Percentiles rank a stretch among this genome's conserved stretches.
phyloP scores from a whole-genome alignment of 31 red algal species.

The Porphyra umbilicalis region DNA sequence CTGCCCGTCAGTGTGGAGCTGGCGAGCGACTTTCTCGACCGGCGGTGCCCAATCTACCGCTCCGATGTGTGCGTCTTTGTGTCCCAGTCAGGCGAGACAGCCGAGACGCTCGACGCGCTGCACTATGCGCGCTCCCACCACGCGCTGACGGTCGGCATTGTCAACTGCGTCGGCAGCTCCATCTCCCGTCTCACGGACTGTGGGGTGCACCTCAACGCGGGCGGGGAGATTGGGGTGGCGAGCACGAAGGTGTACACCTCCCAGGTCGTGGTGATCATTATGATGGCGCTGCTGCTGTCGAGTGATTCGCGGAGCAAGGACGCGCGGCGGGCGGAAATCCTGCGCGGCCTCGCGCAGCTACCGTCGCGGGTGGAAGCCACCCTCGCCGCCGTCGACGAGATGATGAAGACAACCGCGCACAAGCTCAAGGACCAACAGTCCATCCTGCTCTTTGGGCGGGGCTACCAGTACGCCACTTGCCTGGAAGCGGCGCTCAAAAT shows the following conservation, averaged over 20 bases:
- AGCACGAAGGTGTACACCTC: conserved; percentile 96
- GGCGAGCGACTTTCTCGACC: conserved; percentile 88
- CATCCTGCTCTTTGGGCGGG: conserved; percentile 81
- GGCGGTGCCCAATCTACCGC: conserved; percentile 72
- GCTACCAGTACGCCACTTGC: conserved; percentile 90
- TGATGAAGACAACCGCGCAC: conserved; percentile 36
- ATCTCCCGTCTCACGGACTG: conserved; percentile 88
- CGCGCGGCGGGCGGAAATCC: conserved; percentile 52
- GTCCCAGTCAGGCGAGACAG: conserved; percentile 89
- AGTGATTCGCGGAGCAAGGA: conserved; percentile 74
- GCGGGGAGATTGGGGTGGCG: conserved; percentile 91
- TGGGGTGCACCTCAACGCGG: conserved; percentile 94
- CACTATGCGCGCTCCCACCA: conserved; percentile 72
- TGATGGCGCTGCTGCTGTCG: conserved; percentile 79
- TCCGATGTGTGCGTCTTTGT: conserved; percentile 91
- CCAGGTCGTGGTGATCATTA: conserved; percentile 86
- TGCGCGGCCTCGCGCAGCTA: conserved; percentile 55
- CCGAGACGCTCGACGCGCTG: conserved; percentile 86
- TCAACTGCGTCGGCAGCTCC: conserved; percentile 89
- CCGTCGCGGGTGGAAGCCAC: conserved; percentile 42
- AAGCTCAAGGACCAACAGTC: conserved; percentile 43
- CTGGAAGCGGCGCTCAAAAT: conserved; percentile 96
- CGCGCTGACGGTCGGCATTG: conserved; percentile 83
- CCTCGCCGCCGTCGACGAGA: conserved; percentile 38
- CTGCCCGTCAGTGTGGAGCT: conserved; percentile 88